phyloP scores from a whole-genome alignment of 192 early-diverging fungal species.

The Coemansia sp. region DNA sequence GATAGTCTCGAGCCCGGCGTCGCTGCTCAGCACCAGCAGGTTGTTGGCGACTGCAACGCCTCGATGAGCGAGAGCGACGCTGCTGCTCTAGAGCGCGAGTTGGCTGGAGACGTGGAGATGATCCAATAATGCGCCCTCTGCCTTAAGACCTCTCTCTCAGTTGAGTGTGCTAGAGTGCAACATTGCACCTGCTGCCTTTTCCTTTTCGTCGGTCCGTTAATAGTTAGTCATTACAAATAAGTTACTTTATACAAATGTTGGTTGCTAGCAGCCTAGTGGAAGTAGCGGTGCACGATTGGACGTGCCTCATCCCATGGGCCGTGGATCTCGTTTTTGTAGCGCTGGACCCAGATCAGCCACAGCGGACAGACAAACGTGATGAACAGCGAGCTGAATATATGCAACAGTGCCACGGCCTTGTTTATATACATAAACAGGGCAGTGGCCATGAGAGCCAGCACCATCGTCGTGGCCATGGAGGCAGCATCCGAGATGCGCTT shows the following conservation, averaged over 20 bases:
- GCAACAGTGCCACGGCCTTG: slow-evolving; percentile 68
- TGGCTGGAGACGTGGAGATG: slow-evolving; percentile 48
- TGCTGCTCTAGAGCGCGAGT: slow-evolving; percentile 47
- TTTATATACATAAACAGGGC: slow-evolving; percentile 72
- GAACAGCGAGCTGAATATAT: slow-evolving; percentile 73
- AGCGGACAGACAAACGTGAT: slow-evolving; percentile 87
- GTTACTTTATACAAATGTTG: slow-evolving; percentile 10
- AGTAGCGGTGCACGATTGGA: slow-evolving; percentile 68
- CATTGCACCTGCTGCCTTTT: neutral
- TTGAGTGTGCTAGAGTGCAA: neutral
- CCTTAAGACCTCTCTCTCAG: neutral
- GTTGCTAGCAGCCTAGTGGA: slow-evolving; percentile 13
- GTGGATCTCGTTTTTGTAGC: slow-evolving; percentile 97
- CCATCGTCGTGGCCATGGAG: slow-evolving; percentile 62
- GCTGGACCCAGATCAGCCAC: slow-evolving; percentile 91
- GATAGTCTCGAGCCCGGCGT: slow-evolving; percentile 50
- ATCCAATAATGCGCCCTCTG: slow-evolving; percentile 10
- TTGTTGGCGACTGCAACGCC: slow-evolving; percentile 12
- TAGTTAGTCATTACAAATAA: neutral
- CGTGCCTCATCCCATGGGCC: slow-evolving; percentile 98
- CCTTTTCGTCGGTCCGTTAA: neutral
- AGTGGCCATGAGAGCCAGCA: slow-evolving; percentile 66
- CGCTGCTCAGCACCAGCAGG: slow-evolving; percentile 43
- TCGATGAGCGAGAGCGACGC: slow-evolving; percentile 33
- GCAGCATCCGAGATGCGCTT: slow-evolving; percentile 62